A percentile compares a stretch with the other conserved stretches of the same genome.
Conservation (phyloP, 1,139 yeast genomes). For the Nakaseomyces nivariensis region DNA sequence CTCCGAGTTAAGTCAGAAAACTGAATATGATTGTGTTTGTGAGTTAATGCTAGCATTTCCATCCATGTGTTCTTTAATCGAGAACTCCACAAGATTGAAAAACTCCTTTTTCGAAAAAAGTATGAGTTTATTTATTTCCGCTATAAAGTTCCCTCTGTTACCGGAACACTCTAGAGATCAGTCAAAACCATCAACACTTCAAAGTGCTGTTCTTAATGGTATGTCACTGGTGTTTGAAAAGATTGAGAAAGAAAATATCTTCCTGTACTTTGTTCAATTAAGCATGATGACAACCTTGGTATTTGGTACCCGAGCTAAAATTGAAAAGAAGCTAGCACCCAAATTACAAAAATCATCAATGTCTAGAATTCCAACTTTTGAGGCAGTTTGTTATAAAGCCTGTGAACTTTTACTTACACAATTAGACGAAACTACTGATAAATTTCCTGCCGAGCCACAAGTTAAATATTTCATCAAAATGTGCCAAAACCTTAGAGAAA, state of each 20-base stretch:
- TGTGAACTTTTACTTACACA: slow-evolving; percentile 35
- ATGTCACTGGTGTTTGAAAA: slow-evolving; percentile 32
- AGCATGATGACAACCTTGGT: slow-evolving; percentile 47
- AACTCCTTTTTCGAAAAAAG: slow-evolving; percentile 36
- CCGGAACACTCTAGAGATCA: slow-evolving; percentile 42
- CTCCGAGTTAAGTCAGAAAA: slow-evolving; percentile 29
- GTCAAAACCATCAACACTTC: slow-evolving; percentile 44
- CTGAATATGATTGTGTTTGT: slow-evolving; percentile 49
- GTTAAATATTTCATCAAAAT: slow-evolving; percentile 40
- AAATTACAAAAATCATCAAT: slow-evolving; percentile 21
- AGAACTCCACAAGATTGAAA: slow-evolving; percentile 17
- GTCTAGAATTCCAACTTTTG: slow-evolving; percentile 54
- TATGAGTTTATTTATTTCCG: slow-evolving; percentile 42
- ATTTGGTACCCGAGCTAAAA: slow-evolving; percentile 47
- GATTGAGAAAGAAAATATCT: slow-evolving; percentile 32
- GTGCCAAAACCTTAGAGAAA: slow-evolving; percentile 34
- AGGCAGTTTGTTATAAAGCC: slow-evolving; percentile 49
- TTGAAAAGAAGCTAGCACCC: slow-evolving; percentile 32
- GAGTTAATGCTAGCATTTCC: slow-evolving; percentile 44
- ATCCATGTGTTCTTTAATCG: slow-evolving; percentile 34
- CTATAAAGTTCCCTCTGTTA: slow-evolving; percentile 59
- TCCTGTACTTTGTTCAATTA: slow-evolving; percentile 43
- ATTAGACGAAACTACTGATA: slow-evolving; percentile 30
- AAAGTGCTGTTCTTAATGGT: slow-evolving; percentile 40
- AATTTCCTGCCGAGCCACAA: slow-evolving; percentile 31